Base-by-base conservation (phyloP, 163 green algal species). In the Prototheca wickerhamii region DNA sequence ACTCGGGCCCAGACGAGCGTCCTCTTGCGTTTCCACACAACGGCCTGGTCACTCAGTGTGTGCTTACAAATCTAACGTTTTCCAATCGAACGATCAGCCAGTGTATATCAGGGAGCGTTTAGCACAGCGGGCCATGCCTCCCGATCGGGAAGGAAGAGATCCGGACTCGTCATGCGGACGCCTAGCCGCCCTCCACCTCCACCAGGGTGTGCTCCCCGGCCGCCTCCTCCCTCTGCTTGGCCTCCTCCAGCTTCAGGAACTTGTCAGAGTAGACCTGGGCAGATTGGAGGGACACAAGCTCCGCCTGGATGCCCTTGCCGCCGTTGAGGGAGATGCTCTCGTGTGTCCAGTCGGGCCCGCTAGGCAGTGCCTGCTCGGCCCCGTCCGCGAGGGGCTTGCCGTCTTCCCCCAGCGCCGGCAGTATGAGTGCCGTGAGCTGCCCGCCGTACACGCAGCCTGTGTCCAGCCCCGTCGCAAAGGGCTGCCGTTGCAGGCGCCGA, bases 361-460 rank as follows among this genome's bases (percentile, higher is more conserved):
- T 54, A 18, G 46, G 6, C 6, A 10, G 6, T 12, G 46, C 15
- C 20, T 28, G 23, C 15, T 49, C 40, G 10, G n/a, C 40, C 10
- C 12, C 10, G 1, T 28, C 46, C 20, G n/a, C 46, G 12, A 54
- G 15, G 15, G 23, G 20, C 20, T 28, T 28, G 12, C 46, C 46
- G 10, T 21, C 20, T 12, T 54, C 12, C 15, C 26, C 46, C 1
- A 54, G 46, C 5, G 46, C 46, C 46, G 46, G 84, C 53, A 91
- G 63, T 54, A 91, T 75, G 4, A 58, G 54, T 3, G 79, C 81
- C 2, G 84, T 88, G 3, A 91, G 76, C 56, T 71, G 8, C 0
- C 73, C 71, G 15, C 83, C 83, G 26, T 87, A 84, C 33, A 89
- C 77, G 37, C 80, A 89, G 42, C 83, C 85, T 0, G 79, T 88